A percentile compares a stretch with the other conserved stretches of the same genome.
Conservation (phyloP, 768 basidiomycete genomes). For the Naganishia onofrii region DNA sequence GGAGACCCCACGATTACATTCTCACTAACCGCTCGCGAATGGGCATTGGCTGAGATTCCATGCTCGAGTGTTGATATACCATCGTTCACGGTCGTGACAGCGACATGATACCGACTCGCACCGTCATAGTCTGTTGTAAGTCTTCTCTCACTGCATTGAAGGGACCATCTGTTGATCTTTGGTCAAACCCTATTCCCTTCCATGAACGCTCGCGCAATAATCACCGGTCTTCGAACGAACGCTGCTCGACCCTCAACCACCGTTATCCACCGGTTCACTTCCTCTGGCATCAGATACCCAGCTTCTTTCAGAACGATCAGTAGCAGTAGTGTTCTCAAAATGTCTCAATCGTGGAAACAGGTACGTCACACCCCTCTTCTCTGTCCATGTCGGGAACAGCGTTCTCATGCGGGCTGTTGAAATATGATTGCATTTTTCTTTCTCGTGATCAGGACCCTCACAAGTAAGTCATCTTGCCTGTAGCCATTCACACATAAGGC, state of each 20-base stretch:
- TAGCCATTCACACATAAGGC: neutral
- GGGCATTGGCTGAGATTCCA: slow-evolving; percentile 3
- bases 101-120: neutral
- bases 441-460: slow-evolving; percentile 13
- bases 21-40: neutral
- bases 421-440: neutral
- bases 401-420: neutral
- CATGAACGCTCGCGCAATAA: neutral
- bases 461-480: slow-evolving; percentile 11
- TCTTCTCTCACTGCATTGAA: neutral
- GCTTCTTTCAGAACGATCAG: neutral
- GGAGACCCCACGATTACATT: neutral
- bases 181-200: neutral
- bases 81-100: neutral
- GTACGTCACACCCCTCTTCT: neutral
- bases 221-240: slow-evolving; percentile 8
- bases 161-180: neutral
- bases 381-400: too few relatives aligned
- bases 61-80: neutral
- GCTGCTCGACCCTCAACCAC: neutral
- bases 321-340: neutral
- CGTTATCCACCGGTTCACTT: neutral
- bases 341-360: slow-evolving; percentile 25
- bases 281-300: neutral
- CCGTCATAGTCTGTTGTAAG: slow-evolving; percentile 1